A percentile compares a stretch with the other conserved stretches of the same genome.
Evolutionary conservation across 257 asterid genomes (phyloP).

Genomic region (Solanum habrochaites): DNA sequence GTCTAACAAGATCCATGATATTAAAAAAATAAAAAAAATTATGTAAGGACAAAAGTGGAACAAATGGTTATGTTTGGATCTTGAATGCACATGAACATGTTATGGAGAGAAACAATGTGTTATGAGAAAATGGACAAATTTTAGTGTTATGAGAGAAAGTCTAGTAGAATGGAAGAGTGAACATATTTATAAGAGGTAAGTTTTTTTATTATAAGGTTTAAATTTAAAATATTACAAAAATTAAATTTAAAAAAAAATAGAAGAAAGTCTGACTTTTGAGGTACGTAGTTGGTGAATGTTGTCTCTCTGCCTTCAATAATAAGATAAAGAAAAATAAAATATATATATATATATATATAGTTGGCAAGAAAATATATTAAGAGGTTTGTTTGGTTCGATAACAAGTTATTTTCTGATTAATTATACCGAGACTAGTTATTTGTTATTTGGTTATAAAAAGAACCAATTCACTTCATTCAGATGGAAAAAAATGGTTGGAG

Average conservation of each 20-base stretch:
- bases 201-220: neutral
- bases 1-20: constrained; percentile 24
- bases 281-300: constrained; percentile 24
- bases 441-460: neutral
- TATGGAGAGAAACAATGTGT: neutral
- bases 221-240: neutral
- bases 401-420: neutral
- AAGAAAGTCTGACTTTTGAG: neutral
- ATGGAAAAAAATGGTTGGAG: too few relatives aligned
- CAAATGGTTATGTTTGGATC: constrained; percentile 6
- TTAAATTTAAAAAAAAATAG: neutral
- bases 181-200: neutral
- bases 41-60: neutral
- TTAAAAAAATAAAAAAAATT: neutral
- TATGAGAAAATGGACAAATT: neutral
- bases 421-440: too few relatives aligned
- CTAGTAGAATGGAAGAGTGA: neutral
- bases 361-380: constrained; percentile 16
- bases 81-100: constrained; percentile 15
- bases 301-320: constrained; percentile 7
- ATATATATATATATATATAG: neutral
- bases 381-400: neutral
- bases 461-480: neutral
- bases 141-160: neutral
- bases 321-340: neutral